Conservation (phyloP, 2,329 filamentous ascomycete genomes). For the Xylariaceae sp. region DNA sequence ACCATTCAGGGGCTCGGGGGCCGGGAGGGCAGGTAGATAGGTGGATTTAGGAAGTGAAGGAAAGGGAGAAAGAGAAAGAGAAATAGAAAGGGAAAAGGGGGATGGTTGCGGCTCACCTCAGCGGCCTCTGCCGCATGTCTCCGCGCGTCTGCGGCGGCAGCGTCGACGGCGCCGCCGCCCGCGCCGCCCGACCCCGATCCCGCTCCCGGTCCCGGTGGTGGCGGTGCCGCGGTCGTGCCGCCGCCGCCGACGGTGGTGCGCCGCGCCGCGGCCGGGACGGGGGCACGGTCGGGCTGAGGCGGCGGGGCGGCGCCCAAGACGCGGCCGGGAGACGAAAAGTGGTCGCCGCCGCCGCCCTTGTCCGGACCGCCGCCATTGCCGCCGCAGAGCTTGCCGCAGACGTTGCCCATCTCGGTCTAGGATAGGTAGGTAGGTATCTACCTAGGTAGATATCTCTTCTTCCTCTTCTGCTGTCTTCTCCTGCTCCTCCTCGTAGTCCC, state of each 20-base stretch:
- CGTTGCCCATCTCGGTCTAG: conserved; percentile 64
- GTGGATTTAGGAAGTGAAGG: too few relatives aligned
- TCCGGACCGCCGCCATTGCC: too few relatives aligned
- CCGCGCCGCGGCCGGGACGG: conserved; percentile 44
- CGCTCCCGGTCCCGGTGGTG: too few relatives aligned
- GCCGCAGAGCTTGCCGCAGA: conserved; percentile 83
- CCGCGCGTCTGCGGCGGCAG: conserved; percentile 50
- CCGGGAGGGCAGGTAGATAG: too few relatives aligned
- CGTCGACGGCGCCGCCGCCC: conserved; percentile 11
- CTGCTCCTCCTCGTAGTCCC: too few relatives aligned
- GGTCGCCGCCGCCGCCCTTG: conserved; percentile 53
- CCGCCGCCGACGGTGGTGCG: conserved; percentile 57
- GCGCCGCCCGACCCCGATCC: not conserved
- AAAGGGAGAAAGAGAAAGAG: too few relatives aligned
- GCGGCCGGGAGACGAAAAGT: conserved; percentile 67
- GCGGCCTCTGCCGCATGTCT: conserved; percentile 73
- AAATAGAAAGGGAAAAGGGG: too few relatives aligned
- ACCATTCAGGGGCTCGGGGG: too few relatives aligned
- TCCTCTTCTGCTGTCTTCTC: not conserved
- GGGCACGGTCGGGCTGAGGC: conserved; percentile 40
- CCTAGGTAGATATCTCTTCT: conserved; percentile 1
- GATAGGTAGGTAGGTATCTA: not conserved
- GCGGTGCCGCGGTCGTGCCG: conserved; percentile 9
- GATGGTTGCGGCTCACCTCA: conserved; percentile 66
- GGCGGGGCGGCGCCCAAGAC: conserved; percentile 54